phyloP scores from a whole-genome alignment of 2,329 filamentous ascomycete genomes.

The Metarhizium rileyi region DNA sequence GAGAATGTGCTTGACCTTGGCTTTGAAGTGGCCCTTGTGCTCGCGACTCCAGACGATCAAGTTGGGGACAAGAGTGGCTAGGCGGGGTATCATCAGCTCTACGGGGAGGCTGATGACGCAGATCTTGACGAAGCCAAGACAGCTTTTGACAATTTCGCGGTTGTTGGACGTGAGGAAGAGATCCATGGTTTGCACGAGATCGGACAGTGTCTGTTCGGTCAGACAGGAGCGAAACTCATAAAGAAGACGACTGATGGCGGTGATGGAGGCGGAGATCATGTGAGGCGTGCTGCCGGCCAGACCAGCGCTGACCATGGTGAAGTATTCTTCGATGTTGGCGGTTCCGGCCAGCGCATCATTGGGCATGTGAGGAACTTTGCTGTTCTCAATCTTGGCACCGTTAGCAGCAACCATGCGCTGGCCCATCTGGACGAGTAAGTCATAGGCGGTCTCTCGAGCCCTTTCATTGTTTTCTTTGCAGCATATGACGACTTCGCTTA shows the following conservation, averaged over 20 bases:
- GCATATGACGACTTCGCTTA: constrained; percentile 90
- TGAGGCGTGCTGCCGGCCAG: constrained; percentile 87
- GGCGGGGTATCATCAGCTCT: constrained; percentile 66
- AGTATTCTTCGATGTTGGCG: constrained; percentile 86
- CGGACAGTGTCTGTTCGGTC: constrained; percentile 59
- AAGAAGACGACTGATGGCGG: constrained; percentile 82
- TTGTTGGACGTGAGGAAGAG: constrained; percentile 95
- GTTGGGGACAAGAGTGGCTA: constrained; percentile 73
- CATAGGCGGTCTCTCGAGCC: constrained; percentile 80
- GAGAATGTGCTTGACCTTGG: constrained; percentile 96
- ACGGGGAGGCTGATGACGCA: constrained; percentile 79
- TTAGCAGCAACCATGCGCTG: constrained; percentile 60
- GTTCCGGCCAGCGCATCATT: constrained; percentile 64
- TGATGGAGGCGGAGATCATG: constrained; percentile 97
- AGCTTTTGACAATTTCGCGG: constrained; percentile 89
- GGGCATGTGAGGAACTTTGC: constrained; percentile 80
- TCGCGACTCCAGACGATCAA: constrained; percentile 95
- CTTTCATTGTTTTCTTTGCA: constrained; percentile 98
- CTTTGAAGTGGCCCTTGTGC: constrained; percentile 93
- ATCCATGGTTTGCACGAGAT: constrained; percentile 90
- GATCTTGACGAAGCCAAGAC: constrained; percentile 94
- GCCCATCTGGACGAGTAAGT: constrained; percentile 80
- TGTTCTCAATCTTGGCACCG: constrained; percentile 70
- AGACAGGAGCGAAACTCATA: constrained; percentile 78
- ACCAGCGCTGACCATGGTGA: constrained; percentile 96